Evolutionary conservation across 2,329 filamentous ascomycete genomes (phyloP).

Genomic region (Colletotrichum siamense): DNA sequence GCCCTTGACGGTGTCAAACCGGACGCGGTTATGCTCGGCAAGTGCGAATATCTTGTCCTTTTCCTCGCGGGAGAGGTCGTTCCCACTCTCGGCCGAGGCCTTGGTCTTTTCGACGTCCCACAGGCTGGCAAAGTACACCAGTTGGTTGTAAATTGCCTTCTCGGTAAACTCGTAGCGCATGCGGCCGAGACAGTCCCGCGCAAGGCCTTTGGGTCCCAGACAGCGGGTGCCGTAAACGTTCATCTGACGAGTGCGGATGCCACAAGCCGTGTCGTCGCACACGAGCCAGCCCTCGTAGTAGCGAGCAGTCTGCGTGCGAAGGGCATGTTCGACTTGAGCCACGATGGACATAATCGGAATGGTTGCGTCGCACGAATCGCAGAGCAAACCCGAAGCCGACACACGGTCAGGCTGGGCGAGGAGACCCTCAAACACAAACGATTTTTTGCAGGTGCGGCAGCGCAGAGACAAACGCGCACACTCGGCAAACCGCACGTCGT

Average conservation of each 20-base stretch:
- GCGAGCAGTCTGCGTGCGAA: constrained; percentile 76
- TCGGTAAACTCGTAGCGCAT: constrained; percentile 91
- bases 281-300: constrained; percentile 95
- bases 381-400: constrained; percentile 77
- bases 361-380: constrained; percentile 66
- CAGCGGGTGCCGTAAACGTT: constrained; percentile 91
- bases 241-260: constrained; percentile 87
- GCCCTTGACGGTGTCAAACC: constrained; percentile 78
- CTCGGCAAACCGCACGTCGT: constrained; percentile 86
- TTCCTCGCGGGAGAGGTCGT: constrained; percentile 53
- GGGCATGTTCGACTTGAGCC: constrained; percentile 85
- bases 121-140: constrained; percentile 83
- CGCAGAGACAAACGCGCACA: constrained; percentile 78
- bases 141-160: constrained; percentile 92
- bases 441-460: constrained; percentile 80
- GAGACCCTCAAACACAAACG: constrained; percentile 79
- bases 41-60: constrained; percentile 70
- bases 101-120: constrained; percentile 85
- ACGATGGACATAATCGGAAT: constrained; percentile 78
- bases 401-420: constrained; percentile 62
- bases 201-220: constrained; percentile 84
- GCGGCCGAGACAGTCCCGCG: constrained; percentile 80
- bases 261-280: constrained; percentile 89
- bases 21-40: constrained; percentile 80
- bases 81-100: constrained; percentile 35